A percentile compares a stretch with the other conserved stretches of the same genome.
Evolutionary conservation across 2,329 filamentous ascomycete genomes (phyloP).

Genomic region (Aspergillus fumigatus): DNA sequence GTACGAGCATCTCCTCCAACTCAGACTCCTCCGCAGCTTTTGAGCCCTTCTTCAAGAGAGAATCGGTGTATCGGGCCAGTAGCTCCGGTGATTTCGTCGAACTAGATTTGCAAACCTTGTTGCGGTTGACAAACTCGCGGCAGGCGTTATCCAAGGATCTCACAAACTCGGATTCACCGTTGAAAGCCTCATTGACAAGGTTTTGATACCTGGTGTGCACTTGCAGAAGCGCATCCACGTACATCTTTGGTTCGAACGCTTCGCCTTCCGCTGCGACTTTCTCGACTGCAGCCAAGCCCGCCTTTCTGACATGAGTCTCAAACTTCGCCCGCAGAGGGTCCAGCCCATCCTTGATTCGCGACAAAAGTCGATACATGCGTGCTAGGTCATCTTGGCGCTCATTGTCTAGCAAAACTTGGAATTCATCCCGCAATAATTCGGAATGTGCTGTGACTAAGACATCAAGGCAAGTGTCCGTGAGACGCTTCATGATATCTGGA

Average conservation of each 20-base stretch:
- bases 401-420: constrained; percentile 88
- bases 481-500: constrained; percentile 74
- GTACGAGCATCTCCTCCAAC: constrained; percentile 77
- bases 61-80: constrained; percentile 91
- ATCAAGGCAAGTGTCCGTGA: constrained; percentile 84
- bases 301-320: constrained; percentile 87
- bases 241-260: constrained; percentile 90
- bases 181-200: constrained; percentile 87
- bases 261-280: constrained; percentile 88
- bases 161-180: constrained; percentile 94
- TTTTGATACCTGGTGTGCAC: constrained; percentile 91
- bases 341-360: constrained; percentile 82
- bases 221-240: constrained; percentile 90
- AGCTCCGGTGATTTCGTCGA: constrained; percentile 93
- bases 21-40: constrained; percentile 92
- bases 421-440: constrained; percentile 82
- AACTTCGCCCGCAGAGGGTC: constrained; percentile 84
- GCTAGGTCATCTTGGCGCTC: constrained; percentile 94
- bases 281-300: constrained; percentile 79
- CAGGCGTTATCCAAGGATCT: constrained; percentile 94
- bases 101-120: constrained; percentile 89
- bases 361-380: constrained; percentile 90
- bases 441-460: constrained; percentile 89
- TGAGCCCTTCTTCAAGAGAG: constrained; percentile 81
- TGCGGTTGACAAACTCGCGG: constrained; percentile 95